phyloP scores from a whole-genome alignment of 768 basidiomycete species.

The Mycena venus region DNA sequence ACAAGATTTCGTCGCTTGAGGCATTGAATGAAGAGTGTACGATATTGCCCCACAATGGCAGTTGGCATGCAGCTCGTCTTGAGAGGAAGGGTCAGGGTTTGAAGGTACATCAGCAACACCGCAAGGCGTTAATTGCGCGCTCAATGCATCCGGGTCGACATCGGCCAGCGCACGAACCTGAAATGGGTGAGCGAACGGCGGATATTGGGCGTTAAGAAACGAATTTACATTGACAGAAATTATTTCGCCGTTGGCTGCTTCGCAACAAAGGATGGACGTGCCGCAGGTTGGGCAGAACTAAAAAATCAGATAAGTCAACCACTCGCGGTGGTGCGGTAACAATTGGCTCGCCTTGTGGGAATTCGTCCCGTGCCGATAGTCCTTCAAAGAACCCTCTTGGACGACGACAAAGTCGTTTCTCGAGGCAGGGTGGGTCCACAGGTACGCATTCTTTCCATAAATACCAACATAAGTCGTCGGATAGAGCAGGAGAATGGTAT shows the following conservation, averaged over 20 bases:
- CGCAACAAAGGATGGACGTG: conserved; percentile 14
- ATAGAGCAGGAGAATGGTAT: neutral
- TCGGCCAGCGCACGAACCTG: conserved; percentile 10
- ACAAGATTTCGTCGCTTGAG: conserved; percentile 2
- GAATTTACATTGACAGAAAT: conserved; percentile 10
- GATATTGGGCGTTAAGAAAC: neutral
- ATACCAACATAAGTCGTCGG: neutral
- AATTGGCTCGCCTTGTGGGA: neutral
- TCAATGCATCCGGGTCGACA: neutral
- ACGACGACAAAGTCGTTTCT: neutral
- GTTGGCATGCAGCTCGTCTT: neutral
- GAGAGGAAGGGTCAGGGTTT: neutral
- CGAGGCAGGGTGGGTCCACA: neutral
- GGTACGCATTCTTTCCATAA: neutral
- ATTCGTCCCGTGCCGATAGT: conserved; percentile 12
- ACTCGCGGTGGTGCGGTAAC: too few species aligned
- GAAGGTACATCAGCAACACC: neutral
- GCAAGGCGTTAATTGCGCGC: neutral
- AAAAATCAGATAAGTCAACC: neutral
- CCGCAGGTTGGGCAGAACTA: conserved; percentile 24
- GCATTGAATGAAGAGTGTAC: conserved; percentile 7
- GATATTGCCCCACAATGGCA: conserved; percentile 13
- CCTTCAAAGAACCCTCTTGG: neutral
- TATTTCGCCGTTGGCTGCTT: neutral
- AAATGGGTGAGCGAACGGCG: neutral